Evolutionary conservation across 805 yeast species (phyloP), one percentile per base, ranked within the genome.

Genomic region (Diddensiella caesifluorescens): DNA sequence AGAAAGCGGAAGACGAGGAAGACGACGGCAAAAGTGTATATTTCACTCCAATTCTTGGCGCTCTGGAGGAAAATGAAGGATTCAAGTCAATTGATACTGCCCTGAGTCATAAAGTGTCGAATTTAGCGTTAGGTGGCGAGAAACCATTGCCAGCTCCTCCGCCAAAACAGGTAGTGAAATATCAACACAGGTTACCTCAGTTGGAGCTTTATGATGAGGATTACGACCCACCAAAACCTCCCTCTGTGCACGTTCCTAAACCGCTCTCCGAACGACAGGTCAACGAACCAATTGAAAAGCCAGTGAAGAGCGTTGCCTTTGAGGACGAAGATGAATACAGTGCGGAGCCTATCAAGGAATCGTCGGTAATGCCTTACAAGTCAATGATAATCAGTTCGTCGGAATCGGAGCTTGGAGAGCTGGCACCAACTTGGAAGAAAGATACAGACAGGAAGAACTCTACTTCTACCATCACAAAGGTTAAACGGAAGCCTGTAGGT

Each of bases 401-500:
- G 6, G 38, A 34, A 22, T 32, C 35, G 12, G 38, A 34, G 4
- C 19, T 41, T 22, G 39, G 39, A n/a, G 28, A 39, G 15, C 36
- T 42, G 12, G 45, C 45, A 3, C 45, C 45, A 2, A 31, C 16
- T 4, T 42, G 45, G 45, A 33, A 25, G 38, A 15, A 13, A 5
- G 30, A 4, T 20, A 20, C n/a, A 26, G 38, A 16, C 9, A 16
- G 12, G 7, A 19, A 22, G 22, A 26, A 10, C n/a, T n/a, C 34
- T 4, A 13, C 18, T 9, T 35, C 25, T 6, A 13, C 22, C 4
- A 15, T 13, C 5, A 18, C 30, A 20, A 28, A 40, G 22, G 52
- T 50, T 13, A 46, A 46, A 21, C 36, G 54, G 31, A 50, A 50
- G 37, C 54, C 54, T 1, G 54, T 50, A 1, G 54, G 52, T 4